Base-by-base conservation (phyloP, 2,329 filamentous ascomycete genomes). In the Trichoderma brevicompactum region DNA sequence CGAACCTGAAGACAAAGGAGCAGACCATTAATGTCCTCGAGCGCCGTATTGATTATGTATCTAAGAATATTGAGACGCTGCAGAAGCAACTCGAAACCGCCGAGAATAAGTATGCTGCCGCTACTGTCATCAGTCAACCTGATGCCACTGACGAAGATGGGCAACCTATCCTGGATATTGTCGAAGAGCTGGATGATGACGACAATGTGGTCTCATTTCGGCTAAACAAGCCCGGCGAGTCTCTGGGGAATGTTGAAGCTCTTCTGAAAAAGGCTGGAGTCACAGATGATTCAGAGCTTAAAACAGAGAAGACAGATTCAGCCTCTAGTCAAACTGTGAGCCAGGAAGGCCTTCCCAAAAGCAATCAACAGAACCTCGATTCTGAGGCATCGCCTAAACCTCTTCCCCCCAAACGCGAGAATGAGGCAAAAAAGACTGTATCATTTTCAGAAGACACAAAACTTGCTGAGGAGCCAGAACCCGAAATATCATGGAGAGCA, bases 161-260 rank as follows among this genome's bases (percentile, higher is more conserved):
- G 1, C 80, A 93, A 59, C 91, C 93, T 0, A 85, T 98, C 66
- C 94, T 91, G 38, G 95, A 98, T 72, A 98, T 99, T 69, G 82
- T 92, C 63, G 95, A 99, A 77, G 88, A 96, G 79, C 81, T 98
- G 28, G 95, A 98, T 73, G 94, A 97, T 8, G 87, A 96, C 10
- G 95, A 89, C 64, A 95, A 96, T 72, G 85, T 98, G 4, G 77
- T 97, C 56, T 91, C 87, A 0, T 87, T 85, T 70, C 85, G 81
- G 64, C 79, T 90, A 36, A 86, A 87, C 43, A 85, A 80, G n/a
- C 90, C 92, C 0, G 89, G 89, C 7, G 86, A 89, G 60, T 80
- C 84, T 13, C 85, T 90, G 17, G 81, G 87, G 8, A 85, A 91
- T 69, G 81, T 97, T 4, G 75, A 91, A 15, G 88, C 94, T 58